Conservation (phyloP, 2,329 filamentous ascomycete species). For the Rhytidhysteron rufulum region DNA sequence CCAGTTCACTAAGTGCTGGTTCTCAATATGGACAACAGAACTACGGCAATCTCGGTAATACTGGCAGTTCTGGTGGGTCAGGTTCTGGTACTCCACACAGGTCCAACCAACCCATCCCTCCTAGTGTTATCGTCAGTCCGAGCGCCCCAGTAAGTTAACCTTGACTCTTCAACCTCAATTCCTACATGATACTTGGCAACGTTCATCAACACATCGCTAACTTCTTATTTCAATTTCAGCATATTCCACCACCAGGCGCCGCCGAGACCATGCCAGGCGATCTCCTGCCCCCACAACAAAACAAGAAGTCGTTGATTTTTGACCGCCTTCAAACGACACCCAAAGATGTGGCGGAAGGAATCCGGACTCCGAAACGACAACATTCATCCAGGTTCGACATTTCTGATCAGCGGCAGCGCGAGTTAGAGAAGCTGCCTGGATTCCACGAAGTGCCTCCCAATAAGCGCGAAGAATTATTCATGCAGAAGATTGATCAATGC, state of each 20-base stretch:
- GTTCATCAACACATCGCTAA: constrained; percentile 11
- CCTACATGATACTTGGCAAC: no score
- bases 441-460: constrained; percentile 98
- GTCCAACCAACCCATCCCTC: constrained; percentile 62
- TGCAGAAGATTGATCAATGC: constrained; percentile 99
- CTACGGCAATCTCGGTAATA: constrained; percentile 26
- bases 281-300: constrained; percentile 87
- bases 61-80: constrained; percentile 46
- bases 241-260: constrained; percentile 86
- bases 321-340: constrained; percentile 89
- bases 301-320: constrained; percentile 83
- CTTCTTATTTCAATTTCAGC: constrained; percentile 49
- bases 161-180: background rate
- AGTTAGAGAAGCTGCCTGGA: constrained; percentile 93
- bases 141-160: constrained; percentile 63
- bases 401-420: constrained; percentile 80
- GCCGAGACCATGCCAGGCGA: constrained; percentile 98
- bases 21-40: constrained; percentile 31
- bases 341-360: constrained; percentile 92
- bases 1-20: constrained; percentile 24
- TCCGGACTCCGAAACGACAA: constrained; percentile 92
- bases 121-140: constrained; percentile 90
- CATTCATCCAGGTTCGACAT: constrained; percentile 98
- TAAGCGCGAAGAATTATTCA: constrained; percentile 91
- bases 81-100: constrained; percentile 58